phyloP scores from a whole-genome alignment of 495 filamentous ascomycete species.

The Choiromyces venosus region DNA sequence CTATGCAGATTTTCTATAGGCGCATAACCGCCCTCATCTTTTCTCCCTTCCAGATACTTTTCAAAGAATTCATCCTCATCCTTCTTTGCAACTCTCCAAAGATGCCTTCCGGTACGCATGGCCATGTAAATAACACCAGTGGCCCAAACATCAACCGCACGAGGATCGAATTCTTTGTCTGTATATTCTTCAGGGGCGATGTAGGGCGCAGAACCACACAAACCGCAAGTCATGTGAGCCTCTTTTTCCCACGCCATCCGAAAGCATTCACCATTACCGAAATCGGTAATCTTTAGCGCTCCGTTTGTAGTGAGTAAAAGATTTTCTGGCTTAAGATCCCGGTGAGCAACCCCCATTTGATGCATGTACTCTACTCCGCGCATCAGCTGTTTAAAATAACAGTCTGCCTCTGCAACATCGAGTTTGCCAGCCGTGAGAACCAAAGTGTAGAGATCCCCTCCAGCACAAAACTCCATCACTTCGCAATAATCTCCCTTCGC shows the following conservation, averaged over 20 bases:
- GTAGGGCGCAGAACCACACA: slow-evolving; percentile 94
- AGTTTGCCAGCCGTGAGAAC: slow-evolving; percentile 88
- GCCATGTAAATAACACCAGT: slow-evolving; percentile 99
- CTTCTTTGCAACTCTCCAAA: slow-evolving; percentile 92
- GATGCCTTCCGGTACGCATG: slow-evolving; percentile 91
- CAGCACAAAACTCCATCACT: slow-evolving; percentile 98
- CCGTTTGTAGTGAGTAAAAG: slow-evolving; percentile 88
- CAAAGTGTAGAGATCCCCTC: slow-evolving; percentile 92
- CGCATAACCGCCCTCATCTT: slow-evolving; percentile 88
- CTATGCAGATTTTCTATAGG: slow-evolving; percentile 94
- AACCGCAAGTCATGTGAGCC: slow-evolving; percentile 93
- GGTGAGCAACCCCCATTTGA: slow-evolving; percentile 98
- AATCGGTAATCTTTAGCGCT: slow-evolving; percentile 97
- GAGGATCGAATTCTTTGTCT: slow-evolving; percentile 90
- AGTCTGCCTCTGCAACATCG: slow-evolving; percentile 90
- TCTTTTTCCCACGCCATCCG: slow-evolving; percentile 99
- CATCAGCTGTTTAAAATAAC: slow-evolving; percentile 99
- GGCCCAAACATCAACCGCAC: slow-evolving; percentile 96
- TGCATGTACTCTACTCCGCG: slow-evolving; percentile 99
- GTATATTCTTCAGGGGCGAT: slow-evolving; percentile 96
- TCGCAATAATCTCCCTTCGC: slow-evolving; percentile 98
- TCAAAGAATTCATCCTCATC: slow-evolving; percentile 97
- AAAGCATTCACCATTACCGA: slow-evolving; percentile 98
- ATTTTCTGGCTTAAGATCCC: slow-evolving; percentile 96
- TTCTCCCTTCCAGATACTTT: slow-evolving; percentile 82